Base-by-base conservation (phyloP, 176 grass and related monocot species). In the Phoenix dactylifera region DNA sequence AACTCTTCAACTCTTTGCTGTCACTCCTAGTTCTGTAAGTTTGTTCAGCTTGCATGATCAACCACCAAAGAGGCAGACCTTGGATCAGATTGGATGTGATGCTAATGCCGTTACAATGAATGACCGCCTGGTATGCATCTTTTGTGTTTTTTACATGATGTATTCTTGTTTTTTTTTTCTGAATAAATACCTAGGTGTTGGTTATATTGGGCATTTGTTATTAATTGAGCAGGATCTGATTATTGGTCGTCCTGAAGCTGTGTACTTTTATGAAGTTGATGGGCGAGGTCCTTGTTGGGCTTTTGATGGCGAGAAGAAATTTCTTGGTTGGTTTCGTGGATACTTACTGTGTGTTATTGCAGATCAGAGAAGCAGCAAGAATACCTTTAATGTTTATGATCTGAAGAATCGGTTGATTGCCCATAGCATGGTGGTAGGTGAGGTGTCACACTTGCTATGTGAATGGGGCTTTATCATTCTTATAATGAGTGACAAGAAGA, bases 221-320 rank as follows among this genome's bases (percentile, higher is more conserved):
- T 57, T 67, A 39, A 63, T n/a, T 58, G 29, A 71, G 62, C 87
- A 98, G 87, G 87, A 98, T 77, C 71, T 98, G 32, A 89, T 98
- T 62, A 69, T 92, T 55, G 84, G 93, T 72, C 83, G 82, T 64
- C 81, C 87, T 55, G 93, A 98, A 89, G 87, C 93, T 75, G 93
- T 98, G 18, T 92, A 98, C 81, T 98, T 98, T 54, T 98, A 92
- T 70, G 84, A 92, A 68, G 68, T 87, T 24, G 84, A 98, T 81
- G 93, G 88, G 44, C 75, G 88, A 86, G 94, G 94, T 65, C 88
- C 88, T 72, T 98, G 94, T 67, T 93, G 88, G 94, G 94, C 93
- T 68, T 98, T 98, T 71, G 93, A 98, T 71, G 88, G 94, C 58
- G 84, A 89, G 69, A 92, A 98, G 65, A 93, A 81, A 62, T 93